These are phyloP conservation scores for Didymellaceae sp. DNA, from an alignment of 2,329 filamentous ascomycete genomes.

Conservation along the genomic window DNA sequence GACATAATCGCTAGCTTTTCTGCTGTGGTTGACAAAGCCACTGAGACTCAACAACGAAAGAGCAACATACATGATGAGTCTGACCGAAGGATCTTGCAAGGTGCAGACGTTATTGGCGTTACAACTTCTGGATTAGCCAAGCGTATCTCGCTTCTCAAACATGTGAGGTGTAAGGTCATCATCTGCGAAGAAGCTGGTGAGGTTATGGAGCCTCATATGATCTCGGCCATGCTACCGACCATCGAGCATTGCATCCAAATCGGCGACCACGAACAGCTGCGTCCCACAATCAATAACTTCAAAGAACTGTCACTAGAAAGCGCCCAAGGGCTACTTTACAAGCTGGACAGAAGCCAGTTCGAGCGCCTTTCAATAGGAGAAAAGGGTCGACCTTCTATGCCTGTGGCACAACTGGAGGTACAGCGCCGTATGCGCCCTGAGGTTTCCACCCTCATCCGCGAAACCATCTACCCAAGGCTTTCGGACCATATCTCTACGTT, in stretches of 20 bases:
- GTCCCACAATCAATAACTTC: constrained; percentile 64
- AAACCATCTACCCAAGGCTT: constrained; percentile 64
- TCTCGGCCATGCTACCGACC: constrained; percentile 65
- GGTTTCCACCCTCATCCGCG: constrained; percentile 65
- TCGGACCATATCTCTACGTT: constrained; percentile 55
- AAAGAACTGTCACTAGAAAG: constrained; percentile 59
- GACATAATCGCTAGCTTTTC: no score
- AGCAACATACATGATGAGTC: constrained; percentile 46
- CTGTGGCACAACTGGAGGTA: constrained; percentile 54
- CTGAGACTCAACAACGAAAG: constrained; percentile 13
- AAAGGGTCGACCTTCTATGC: constrained; percentile 29
- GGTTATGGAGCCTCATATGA: constrained; percentile 68
- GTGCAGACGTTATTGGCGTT: constrained; percentile 62
- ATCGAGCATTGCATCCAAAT: constrained; percentile 69
- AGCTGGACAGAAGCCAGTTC: constrained; percentile 67
- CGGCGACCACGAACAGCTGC: constrained; percentile 68
- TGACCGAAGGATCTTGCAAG: constrained; percentile 48
- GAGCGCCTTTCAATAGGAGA: constrained; percentile 60
- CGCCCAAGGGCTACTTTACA: constrained; percentile 56
- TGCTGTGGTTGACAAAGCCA: constrained; percentile 9
- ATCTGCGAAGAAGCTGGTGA: constrained; percentile 74
- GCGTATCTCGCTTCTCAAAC: constrained; percentile 58
- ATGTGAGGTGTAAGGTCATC: constrained; percentile 62
- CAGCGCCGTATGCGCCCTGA: constrained; percentile 71
- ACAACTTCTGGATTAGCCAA: constrained; percentile 68